phyloP scores from a whole-genome alignment of 2,329 filamentous ascomycete species.

The Nemania sp. region DNA sequence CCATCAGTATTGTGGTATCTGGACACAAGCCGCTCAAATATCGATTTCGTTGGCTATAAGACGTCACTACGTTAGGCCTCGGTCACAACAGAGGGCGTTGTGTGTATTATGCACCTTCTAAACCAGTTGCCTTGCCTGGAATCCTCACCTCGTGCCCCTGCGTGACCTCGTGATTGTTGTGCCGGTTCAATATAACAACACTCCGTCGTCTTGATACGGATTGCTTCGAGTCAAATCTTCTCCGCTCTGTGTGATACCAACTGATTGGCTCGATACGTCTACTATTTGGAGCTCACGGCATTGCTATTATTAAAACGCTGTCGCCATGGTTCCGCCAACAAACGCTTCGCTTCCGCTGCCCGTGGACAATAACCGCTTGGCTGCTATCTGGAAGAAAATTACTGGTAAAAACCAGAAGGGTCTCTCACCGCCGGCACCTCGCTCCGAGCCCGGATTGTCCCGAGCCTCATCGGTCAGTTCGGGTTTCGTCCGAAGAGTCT shows the following conservation, averaged over 20 bases:
- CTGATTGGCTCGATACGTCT: slow-evolving; percentile 28
- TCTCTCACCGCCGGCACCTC: slow-evolving; percentile 26
- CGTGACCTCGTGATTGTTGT: slow-evolving; percentile 16
- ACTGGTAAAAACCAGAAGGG: slow-evolving; percentile 32
- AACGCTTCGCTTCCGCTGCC: slow-evolving; percentile 30
- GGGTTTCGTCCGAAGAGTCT: slow-evolving; percentile 47
- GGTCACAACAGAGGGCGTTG: slow-evolving; percentile 23
- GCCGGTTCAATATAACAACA: slow-evolving; percentile 25
- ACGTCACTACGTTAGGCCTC: slow-evolving; percentile 29
- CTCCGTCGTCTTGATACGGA: slow-evolving; percentile 27
- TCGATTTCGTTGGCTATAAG: slow-evolving; percentile 26
- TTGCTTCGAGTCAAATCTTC: slow-evolving; percentile 18
- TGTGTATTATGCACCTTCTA: slow-evolving; percentile 2
- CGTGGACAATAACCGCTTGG: slow-evolving; percentile 31
- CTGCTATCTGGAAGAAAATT: slow-evolving; percentile 33
- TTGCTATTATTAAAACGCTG: slow-evolving; percentile 25
- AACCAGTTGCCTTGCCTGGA: slow-evolving; percentile 10
- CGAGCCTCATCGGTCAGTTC: slow-evolving; percentile 32
- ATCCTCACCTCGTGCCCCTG: slow-evolving; percentile 16
- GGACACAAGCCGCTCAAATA: slow-evolving; percentile 13
- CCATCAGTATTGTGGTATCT: slow-evolving; percentile 14
- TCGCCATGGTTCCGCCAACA: slow-evolving; percentile 37
- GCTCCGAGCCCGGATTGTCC: slow-evolving; percentile 32
- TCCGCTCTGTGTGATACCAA: slow-evolving; percentile 29
- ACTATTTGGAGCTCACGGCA: slow-evolving; percentile 27